Base-by-base conservation (phyloP, 2,329 filamentous ascomycete species). In the Lithohypha guttulata region DNA sequence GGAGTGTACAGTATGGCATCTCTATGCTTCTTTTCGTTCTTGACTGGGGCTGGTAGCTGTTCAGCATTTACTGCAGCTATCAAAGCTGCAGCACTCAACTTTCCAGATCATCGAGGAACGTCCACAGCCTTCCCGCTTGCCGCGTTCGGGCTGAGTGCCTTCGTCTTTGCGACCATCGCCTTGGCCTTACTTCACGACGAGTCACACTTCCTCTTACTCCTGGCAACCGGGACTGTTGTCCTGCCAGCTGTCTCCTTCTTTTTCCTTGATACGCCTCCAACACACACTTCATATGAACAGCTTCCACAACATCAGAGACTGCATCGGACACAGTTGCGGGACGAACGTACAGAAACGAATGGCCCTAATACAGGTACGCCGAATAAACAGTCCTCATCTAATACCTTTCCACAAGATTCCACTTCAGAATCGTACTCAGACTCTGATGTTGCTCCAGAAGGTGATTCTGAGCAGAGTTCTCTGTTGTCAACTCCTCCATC, bases 101-200 rank as follows among this genome's bases (percentile, higher is more conserved):
- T 87, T 77, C 89, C 89, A 9, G 75, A 80, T 42, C 81, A 93
- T 57, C 77, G 91, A 47, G 91, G 91, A 40, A 94, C 89, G 3
- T 91, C 91, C 4, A 96, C 91, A 4, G 87, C 87, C 1, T 91
- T 96, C 52, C 89, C 91, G 4, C 63, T 96, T 41, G 84, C 91
- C 41, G 87, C 84, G 2, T 96, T 96, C 56, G 91, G 91, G 2
- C 65, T 98, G 42, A 95, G 87, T 57, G 91, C 91, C 39, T 91
- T 98, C 63, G 93, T 96, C 66, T 98, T 95, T 64, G 89, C 91
- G 1, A 70, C 79, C 2, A 62, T 93, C 22, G 84, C 85, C 15
- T 56, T 93, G 32, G 65, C 84, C 27, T 87, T 94, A 55, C 83
- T 84, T 2, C 84, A 85, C 26, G 77, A 93, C 53, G 91, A 86